phyloP scores from a whole-genome alignment of 1,139 yeast genomes.

The Taphrina betulina region DNA sequence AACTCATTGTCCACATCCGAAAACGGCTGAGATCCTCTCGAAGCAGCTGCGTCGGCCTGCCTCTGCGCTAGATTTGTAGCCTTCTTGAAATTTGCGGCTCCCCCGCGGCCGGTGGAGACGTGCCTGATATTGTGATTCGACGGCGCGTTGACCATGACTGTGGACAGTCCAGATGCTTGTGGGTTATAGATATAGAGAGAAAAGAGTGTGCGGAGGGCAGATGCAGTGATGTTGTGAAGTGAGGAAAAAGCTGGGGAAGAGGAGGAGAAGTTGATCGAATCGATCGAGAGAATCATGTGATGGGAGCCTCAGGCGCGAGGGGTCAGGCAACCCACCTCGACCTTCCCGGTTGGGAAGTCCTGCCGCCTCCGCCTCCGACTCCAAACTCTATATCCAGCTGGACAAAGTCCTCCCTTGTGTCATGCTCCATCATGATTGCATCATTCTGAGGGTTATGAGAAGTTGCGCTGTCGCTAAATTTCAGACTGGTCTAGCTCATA shows the following conservation, averaged over 20 bases:
- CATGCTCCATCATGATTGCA: too few species aligned
- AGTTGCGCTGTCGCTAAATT: too few species aligned
- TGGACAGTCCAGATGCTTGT: neutral
- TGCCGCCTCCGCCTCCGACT: too few species aligned
- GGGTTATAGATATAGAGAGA: neutral
- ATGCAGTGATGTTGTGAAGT: neutral
- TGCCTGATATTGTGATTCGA: neutral
- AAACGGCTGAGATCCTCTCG: neutral
- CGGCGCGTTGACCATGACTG: conserved; percentile 22
- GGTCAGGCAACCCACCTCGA: too few species aligned
- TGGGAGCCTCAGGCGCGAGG: too few species aligned
- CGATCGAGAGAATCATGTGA: conserved; percentile 1
- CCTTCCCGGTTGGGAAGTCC: too few species aligned
- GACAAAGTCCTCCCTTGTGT: too few species aligned
- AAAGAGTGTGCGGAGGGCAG: neutral
- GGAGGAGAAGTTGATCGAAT: neutral
- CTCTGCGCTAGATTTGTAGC: conserved; percentile 8
- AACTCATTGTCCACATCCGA: conserved; percentile 2
- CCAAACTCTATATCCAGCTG: too few species aligned
- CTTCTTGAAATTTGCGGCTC: conserved; percentile 21
- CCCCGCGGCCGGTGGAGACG: conserved; percentile 21
- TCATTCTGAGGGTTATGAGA: too few species aligned
- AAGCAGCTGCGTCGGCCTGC: neutral
- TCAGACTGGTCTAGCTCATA: too few species aligned
- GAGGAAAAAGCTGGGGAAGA: conserved; percentile 13